Evolutionary conservation across 352 stramenopile genomes (phyloP), one percentile per base, ranked within the genome.

Genomic region (Elongisporangium senticosum): DNA sequence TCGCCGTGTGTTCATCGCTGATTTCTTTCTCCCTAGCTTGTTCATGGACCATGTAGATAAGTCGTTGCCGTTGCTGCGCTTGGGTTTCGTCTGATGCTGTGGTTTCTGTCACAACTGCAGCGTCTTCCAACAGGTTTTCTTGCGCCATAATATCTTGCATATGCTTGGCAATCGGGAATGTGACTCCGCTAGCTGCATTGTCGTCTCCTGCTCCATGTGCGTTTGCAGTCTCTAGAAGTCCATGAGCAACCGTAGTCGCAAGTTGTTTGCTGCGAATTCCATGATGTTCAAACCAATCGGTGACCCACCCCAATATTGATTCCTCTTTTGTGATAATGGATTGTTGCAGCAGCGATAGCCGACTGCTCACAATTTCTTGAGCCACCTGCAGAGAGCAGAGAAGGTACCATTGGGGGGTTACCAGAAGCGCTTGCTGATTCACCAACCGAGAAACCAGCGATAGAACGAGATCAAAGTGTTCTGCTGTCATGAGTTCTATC

Each of bases 391-490:
- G 61, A 8, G 71, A 72, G 3, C 52, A 68, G 3, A 87, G 11
- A 1, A 83, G 14, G 49, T 78, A 74, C 79, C 79, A 87, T 37
- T 80, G 61, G 0, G 79, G 79, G 0, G 79, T 60, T 0, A 66
- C 74, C 1, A 87, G 56, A 43, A 86, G 37, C 14, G 75, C 69
- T 49, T 87, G 69, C 26, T 86, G 68, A 43, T 77, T 82, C 40
- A 89, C 75, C 8, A 83, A 23, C 7, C 72, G 63, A 2, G 79
- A 87, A 3, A 86, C 63, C 0, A 86, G 55, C 2, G 59, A 37
- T 2, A 86, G 49, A 3, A 77, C 61, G 3, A 28, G 8, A 17
- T 83, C 72, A 3, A 71, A 76, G 6, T 76, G 53, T 0, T 52
- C 40, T 0, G 67, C 14, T 2, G 72, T 51, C 1, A 75, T 48